These are phyloP conservation scores for Trichophyton mentagrophytes DNA, from an alignment of 2,329 filamentous ascomycete genomes.

Conservation along the genomic window DNA sequence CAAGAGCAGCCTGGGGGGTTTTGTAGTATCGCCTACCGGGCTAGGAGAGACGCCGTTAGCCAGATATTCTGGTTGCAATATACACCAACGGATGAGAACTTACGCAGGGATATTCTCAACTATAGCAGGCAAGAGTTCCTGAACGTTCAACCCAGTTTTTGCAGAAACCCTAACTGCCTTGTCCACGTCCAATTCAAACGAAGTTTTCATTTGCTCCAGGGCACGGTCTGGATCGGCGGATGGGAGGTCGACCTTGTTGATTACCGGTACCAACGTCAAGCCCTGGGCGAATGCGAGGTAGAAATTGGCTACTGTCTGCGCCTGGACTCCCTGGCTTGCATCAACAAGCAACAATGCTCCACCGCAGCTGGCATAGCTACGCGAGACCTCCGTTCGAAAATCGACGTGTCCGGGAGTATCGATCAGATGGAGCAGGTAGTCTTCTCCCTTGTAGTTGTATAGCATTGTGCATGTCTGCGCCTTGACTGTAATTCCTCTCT, in stretches of 20 bases:
- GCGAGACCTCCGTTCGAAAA: slow-evolving; percentile 88
- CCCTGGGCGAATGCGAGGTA: slow-evolving; percentile 92
- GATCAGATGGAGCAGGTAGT: slow-evolving; percentile 89
- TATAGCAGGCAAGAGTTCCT: slow-evolving; percentile 68
- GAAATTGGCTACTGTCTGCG: slow-evolving; percentile 97
- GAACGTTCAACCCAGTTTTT: slow-evolving; percentile 84
- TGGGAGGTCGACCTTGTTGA: slow-evolving; percentile 93
- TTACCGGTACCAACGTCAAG: slow-evolving; percentile 71
- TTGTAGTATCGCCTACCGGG: slow-evolving; percentile 58
- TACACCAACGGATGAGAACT: slow-evolving; percentile 17
- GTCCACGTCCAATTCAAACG: slow-evolving; percentile 74
- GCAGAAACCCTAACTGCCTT: slow-evolving; percentile 71
- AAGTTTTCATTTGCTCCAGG: slow-evolving; percentile 69
- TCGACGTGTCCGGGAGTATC: slow-evolving; percentile 97
- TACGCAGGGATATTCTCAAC: slow-evolving; percentile 67
- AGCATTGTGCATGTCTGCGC: slow-evolving; percentile 98
- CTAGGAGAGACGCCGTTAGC: slow-evolving; percentile 17
- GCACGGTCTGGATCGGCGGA: slow-evolving; percentile 79
- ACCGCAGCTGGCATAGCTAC: slow-evolving; percentile 91
- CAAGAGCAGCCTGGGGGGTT: slow-evolving; percentile 69
- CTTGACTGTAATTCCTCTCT: slow-evolving; percentile 96
- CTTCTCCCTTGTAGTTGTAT: slow-evolving; percentile 69
- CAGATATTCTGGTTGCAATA: not conserved
- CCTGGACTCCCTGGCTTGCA: slow-evolving; percentile 91
- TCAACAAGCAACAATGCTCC: slow-evolving; percentile 87